Conservation (phyloP, 2,329 filamentous ascomycete genomes). For the Moelleriella libera region DNA sequence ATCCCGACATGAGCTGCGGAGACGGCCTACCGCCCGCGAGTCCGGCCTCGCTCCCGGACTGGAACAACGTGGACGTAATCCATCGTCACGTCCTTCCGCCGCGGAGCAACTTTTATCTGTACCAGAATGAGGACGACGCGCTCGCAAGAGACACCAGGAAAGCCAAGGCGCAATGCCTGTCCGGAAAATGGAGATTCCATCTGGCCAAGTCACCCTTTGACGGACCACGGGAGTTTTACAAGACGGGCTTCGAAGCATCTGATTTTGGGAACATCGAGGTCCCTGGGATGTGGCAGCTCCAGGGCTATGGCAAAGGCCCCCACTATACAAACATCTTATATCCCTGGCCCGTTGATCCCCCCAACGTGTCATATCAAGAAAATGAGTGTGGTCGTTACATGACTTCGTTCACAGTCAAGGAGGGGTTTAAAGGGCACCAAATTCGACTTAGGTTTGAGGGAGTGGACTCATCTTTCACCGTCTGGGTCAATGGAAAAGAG, state of each 20-base stretch:
- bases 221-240: conserved; percentile 26
- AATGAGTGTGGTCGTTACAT: conserved; percentile 53
- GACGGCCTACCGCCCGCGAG: neutral
- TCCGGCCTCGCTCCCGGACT: conserved; percentile 29
- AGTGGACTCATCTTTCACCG: conserved; percentile 57
- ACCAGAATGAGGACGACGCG: conserved; percentile 32
- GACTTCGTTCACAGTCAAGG: conserved; percentile 37
- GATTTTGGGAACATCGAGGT: conserved; percentile 34
- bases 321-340: conserved; percentile 59
- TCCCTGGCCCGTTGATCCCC: conserved; percentile 53
- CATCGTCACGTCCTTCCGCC: conserved; percentile 45
- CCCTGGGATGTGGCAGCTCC: conserved; percentile 57
- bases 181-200: conserved; percentile 40
- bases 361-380: conserved; percentile 48
- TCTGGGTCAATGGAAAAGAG: conserved; percentile 54
- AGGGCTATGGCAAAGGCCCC: conserved; percentile 48
- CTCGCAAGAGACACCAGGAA: conserved; percentile 23
- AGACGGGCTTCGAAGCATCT: conserved; percentile 18
- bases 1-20: neutral
- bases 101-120: conserved; percentile 42
- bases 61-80: conserved; percentile 45
- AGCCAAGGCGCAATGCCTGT: conserved; percentile 28
- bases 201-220: conserved; percentile 29
- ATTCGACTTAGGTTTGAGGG: conserved; percentile 60
- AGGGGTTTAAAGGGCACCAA: conserved; percentile 33